Base-by-base conservation (phyloP, 1,284 basidiomycete genomes). In the Cystobasidium slooffiae region DNA sequence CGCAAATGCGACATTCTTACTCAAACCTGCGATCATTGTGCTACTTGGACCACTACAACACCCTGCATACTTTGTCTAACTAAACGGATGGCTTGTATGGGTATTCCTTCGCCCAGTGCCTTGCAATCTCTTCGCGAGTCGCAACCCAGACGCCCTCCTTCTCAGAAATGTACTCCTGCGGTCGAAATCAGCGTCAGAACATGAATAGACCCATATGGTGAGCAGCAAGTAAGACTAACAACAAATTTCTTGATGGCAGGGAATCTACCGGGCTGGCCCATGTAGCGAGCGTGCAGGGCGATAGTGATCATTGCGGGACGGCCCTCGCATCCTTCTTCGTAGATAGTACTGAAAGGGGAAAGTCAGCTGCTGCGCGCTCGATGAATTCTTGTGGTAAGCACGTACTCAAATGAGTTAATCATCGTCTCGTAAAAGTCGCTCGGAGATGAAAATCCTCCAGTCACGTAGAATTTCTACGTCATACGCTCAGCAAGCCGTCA, bases 371-470 rank as follows among this genome's bases (percentile, higher is more conserved):
- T n/a, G n/a, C n/a, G 31, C 31, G 31, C 2, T 31, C 31, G 5
- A 31, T 5, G 31, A 5, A 31, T 2, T 31, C 5, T 31, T 31
- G 31, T 5, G 31, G 31, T 31, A 31, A 31, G 31, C 31, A 31
- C 47, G 14, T 51, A 51, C 47, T 51, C 47, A 65, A 84, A 82
- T 0, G 82, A 80, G 67, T 81, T 83, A 61, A 80, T 80, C 75
- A 84, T 82, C 75, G 84, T 83, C 9, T 79, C 51, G 77, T 79
- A 75, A 82, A 84, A 43, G 80, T 77, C 18, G 81, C 94, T 59
- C 93, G 95, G 78, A 20, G 52, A 65, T 22, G 43, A 5, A 47
- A 65, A 59, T 37, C 47, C 46, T 61, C 14, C 16, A 3, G 47
- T 20, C 3, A 51, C 47, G 47, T 16, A 51, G 47, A 51, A 51